phyloP scores from a whole-genome alignment of 257 asterid genomes.

The Echites panduratus region DNA sequence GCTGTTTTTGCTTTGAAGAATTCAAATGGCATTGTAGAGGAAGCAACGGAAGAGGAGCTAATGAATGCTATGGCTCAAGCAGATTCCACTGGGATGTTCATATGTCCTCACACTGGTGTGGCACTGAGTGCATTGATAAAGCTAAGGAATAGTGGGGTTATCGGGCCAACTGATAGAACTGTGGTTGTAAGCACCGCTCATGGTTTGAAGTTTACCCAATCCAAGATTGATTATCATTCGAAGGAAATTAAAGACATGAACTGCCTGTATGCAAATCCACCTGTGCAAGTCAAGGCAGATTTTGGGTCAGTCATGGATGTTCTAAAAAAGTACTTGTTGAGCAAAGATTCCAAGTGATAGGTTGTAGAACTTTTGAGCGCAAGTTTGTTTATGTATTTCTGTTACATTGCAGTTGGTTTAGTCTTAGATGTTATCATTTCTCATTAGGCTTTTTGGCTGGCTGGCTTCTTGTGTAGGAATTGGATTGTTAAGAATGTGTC shows the following conservation, averaged over 20 bases:
- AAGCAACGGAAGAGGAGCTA: conserved; percentile 87
- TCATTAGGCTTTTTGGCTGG: not conserved
- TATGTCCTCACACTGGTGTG: conserved; percentile 91
- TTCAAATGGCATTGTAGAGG: conserved; percentile 75
- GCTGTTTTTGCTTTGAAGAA: conserved; percentile 70
- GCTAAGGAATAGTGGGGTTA: conserved; percentile 21
- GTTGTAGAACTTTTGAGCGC: not conserved
- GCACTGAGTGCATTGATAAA: conserved; percentile 70
- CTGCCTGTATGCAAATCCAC: conserved; percentile 17
- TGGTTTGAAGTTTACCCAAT: conserved; percentile 20
- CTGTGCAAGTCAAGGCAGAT: conserved; percentile 29
- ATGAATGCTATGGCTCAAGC: conserved; percentile 94
- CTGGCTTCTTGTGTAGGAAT: not conserved
- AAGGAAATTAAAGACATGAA: conserved; percentile 38
- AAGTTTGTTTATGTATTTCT: conserved; percentile 6
- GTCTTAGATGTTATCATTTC: not conserved
- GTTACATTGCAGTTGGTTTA: not conserved
- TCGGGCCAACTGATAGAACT: conserved; percentile 13
- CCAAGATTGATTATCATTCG: conserved; percentile 41
- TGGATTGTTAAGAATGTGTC: not conserved
- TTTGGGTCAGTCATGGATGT: conserved; percentile 94
- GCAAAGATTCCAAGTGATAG: conserved; percentile 40
- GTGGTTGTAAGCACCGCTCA: conserved; percentile 21
- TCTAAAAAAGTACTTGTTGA: conserved; percentile 55
- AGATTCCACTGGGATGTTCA: conserved; percentile 89